Evolutionary conservation across 2,329 filamentous ascomycete species (phyloP).

Genomic region (Penicillium oxalicum): DNA sequence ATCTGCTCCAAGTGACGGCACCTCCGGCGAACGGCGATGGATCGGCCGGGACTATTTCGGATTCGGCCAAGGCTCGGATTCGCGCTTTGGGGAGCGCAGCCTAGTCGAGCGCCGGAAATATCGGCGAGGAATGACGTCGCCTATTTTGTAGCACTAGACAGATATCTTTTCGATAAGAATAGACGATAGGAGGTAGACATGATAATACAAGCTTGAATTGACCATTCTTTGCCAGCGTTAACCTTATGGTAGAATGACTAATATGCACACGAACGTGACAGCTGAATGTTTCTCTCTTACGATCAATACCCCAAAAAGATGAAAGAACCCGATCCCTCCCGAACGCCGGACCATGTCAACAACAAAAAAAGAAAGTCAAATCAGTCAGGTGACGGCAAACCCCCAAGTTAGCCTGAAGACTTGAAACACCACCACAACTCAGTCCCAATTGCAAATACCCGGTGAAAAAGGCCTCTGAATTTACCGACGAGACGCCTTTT

Average conservation of each 20-base stretch:
- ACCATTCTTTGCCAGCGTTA: too few species aligned
- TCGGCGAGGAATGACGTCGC: neutral
- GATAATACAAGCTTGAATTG: too few species aligned
- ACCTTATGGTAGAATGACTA: too few species aligned
- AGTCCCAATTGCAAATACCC: too few species aligned
- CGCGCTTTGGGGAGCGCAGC: too few species aligned
- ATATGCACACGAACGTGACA: too few species aligned
- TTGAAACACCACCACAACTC: too few species aligned
- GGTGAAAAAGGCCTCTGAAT: too few species aligned
- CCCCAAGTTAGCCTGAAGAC: neutral
- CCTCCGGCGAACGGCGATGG: neutral
- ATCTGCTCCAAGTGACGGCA: conserved; percentile 14
- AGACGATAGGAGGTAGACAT: too few species aligned
- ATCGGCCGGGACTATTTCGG: conserved; percentile 4
- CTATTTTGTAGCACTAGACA: too few species aligned
- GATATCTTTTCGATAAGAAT: too few species aligned
- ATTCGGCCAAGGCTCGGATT: conserved; percentile 9
- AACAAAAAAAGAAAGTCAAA: conserved; percentile 6
- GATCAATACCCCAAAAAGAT: conserved; percentile 11
- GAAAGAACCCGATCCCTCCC: conserved; percentile 17
- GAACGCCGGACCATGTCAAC: conserved; percentile 15
- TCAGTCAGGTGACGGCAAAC: conserved; percentile 4
- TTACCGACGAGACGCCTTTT: conserved; percentile 36
- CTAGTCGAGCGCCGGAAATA: too few species aligned
- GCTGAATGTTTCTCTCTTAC: neutral